Evolutionary conservation across 2,329 filamentous ascomycete species (phyloP), one percentile per base, ranked within the genome.

Genomic region (Arthrobotrys sinensis): DNA sequence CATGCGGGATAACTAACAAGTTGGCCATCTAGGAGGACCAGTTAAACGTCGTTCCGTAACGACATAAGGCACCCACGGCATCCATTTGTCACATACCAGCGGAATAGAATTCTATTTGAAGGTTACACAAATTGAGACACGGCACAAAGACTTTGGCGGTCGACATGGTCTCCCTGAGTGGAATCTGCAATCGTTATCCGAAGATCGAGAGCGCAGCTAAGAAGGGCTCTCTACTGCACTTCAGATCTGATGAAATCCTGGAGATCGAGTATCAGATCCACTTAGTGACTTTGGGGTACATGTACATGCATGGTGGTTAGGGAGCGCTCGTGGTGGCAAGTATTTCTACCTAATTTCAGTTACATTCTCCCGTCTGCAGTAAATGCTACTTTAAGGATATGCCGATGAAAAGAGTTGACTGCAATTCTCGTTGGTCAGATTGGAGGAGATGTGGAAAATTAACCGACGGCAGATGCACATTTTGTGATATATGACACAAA

Each of bases 401-500:
- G 24, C 36, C 34, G 34, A 60, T 60, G 5, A 52, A 43, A 32
- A 12, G 53, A 10, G 14, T 45, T 43, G 32, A 46, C 66, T 77
- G 73, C 73, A 77, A 21, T 43, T 70, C 65, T 32, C 34, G 66
- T 77, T 77, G 73, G 73, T 50, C 43, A 76, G 28, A n/a, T 32
- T 40, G 6, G 16, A 53, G 48, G 2, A 45, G 46, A 52, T 11
- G 48, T 77, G 66, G 66, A 71, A 77, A 71, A 65, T 66, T 71
- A 77, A 77, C 60, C 73, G 73, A 77, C 66, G 43, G 45, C 48
- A 12, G 43, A 65, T 36, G 57, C 45, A 66, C n/a, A 38, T 76
- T 70, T 77, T 71, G 73, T 77, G 73, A 77, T 77, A 77, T 66
- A 45, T 66, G 50, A 40, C 40, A 66, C 19, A 48, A 43, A 24